Evolutionary conservation across 129 eudicot genomes (phyloP).

Genomic region (Helianthus tuberosus): DNA sequence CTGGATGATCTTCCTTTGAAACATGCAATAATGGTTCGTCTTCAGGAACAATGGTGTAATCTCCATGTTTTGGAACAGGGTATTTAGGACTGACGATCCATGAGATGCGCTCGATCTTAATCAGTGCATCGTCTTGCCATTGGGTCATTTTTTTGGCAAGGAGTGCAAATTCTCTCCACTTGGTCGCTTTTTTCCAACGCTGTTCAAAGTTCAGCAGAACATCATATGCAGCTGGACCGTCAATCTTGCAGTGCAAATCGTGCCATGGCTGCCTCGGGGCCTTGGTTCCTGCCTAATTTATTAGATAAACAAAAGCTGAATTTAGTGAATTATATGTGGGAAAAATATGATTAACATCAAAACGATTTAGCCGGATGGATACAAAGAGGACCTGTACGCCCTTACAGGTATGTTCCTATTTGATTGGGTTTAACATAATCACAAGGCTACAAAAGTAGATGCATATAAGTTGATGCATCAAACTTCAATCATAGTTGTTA

Average conservation of each 20-base stretch:
- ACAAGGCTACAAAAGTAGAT: conserved; percentile 1
- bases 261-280: conserved; percentile 99
- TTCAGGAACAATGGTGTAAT: conserved; percentile 53
- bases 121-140: conserved; percentile 89
- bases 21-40: conserved; percentile 82
- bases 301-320: background rate
- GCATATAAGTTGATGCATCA: conserved; percentile 8
- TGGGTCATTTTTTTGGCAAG: conserved; percentile 58
- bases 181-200: conserved; percentile 84
- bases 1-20: conserved; percentile 64
- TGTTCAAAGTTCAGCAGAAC: conserved; percentile 91
- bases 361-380: background rate
- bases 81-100: conserved; percentile 86
- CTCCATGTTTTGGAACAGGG: conserved; percentile 45
- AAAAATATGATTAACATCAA: background rate
- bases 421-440: background rate
- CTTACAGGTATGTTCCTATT: conserved; percentile 3
- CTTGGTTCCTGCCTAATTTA: conserved; percentile 68
- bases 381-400: background rate
- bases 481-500: background rate
- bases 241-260: conserved; percentile 88
- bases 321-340: background rate
- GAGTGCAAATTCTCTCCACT: conserved; percentile 73
- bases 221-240: conserved; percentile 99
- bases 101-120: conserved; percentile 87